Evolutionary conservation across 2,329 filamentous ascomycete species (phyloP).

Genomic region (Alternaria conjuncta): DNA sequence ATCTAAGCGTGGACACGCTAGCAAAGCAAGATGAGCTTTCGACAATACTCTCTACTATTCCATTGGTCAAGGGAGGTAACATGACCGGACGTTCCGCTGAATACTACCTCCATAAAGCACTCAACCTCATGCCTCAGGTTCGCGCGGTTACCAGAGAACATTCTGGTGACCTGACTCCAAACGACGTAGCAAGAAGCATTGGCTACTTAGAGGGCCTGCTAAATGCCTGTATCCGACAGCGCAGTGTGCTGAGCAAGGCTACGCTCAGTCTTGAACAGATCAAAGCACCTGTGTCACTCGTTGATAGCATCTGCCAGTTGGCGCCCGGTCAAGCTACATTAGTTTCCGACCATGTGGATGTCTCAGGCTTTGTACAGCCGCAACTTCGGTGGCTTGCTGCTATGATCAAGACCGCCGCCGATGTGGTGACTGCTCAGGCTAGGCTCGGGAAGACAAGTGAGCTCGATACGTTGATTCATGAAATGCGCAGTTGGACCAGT

Average conservation of each 20-base stretch:
- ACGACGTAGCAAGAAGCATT: slow-evolving; percentile 78
- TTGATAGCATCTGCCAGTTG: slow-evolving; percentile 36
- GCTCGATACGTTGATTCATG: slow-evolving; percentile 29
- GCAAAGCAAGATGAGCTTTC: slow-evolving; percentile 75
- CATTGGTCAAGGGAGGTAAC: slow-evolving; percentile 39
- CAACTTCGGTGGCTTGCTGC: slow-evolving; percentile 67
- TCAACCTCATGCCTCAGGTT: slow-evolving; percentile 74
- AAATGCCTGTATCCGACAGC: slow-evolving; percentile 67
- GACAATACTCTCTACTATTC: slow-evolving; percentile 67
- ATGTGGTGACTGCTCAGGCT: slow-evolving; percentile 70
- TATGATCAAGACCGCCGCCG: slow-evolving; percentile 68
- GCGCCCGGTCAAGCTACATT: slow-evolving; percentile 21
- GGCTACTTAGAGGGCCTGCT: slow-evolving; percentile 89
- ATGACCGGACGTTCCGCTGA: slow-evolving; percentile 55
- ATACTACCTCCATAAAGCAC: slow-evolving; percentile 77
- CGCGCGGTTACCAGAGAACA: slow-evolving; percentile 74
- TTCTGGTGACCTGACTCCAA: slow-evolving; percentile 81
- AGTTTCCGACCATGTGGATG: slow-evolving; percentile 18
- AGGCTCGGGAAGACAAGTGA: slow-evolving; percentile 62
- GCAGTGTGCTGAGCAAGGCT: slow-evolving; percentile 51
- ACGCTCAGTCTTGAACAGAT: slow-evolving; percentile 46
- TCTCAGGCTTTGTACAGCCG: slow-evolving; percentile 19
- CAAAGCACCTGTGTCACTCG: slow-evolving; percentile 45
- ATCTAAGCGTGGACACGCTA: slow-evolving; percentile 76
- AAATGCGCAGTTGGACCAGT: slow-evolving; percentile 34